phyloP scores from a whole-genome alignment of 1,284 basidiomycete species.

The Pseudozyma thailandica region DNA sequence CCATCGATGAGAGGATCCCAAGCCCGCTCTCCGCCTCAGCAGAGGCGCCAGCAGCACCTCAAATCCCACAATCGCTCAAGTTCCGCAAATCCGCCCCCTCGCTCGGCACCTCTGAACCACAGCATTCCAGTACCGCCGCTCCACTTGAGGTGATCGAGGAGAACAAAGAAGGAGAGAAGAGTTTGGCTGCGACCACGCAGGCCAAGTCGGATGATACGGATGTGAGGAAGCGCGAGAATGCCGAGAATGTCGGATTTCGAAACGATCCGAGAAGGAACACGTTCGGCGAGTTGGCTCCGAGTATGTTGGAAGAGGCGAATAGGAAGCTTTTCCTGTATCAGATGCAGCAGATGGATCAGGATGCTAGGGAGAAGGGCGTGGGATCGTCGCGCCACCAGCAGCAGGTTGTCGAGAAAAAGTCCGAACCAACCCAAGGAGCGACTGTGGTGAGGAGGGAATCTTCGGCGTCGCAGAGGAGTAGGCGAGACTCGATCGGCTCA shows the following conservation, averaged over 20 bases:
- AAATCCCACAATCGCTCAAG: conserved; percentile 31
- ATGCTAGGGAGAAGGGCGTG: conserved; percentile 15
- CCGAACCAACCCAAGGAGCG: conserved; percentile 1
- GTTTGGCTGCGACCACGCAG: conserved; percentile 14
- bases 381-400: conserved; percentile 18
- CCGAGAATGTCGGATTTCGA: conserved; percentile 8
- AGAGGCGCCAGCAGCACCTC: conserved; percentile 28
- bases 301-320: conserved; percentile 45
- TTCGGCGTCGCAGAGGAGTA: conserved; percentile 29
- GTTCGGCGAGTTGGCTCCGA: conserved; percentile 22
- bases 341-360: conserved; percentile 33
- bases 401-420: background rate
- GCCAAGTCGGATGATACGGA: conserved; percentile 42
- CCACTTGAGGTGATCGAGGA: background rate
- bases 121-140: background rate
- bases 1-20: conserved; percentile 10
- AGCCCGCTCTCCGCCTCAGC: conserved; percentile 28
- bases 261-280: conserved; percentile 36
- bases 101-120: conserved; percentile 1
- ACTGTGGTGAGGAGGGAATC: conserved; percentile 18
- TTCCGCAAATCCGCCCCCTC: conserved; percentile 24
- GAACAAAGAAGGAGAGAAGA: conserved; percentile 12
- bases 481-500: conserved; percentile 47
- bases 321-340: conserved; percentile 35
- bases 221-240: conserved; percentile 15